Percentiles rank a stretch among this genome's conserved stretches.
These are phyloP conservation scores for Phialocephala subalpina DNA, from an alignment of 2,329 filamentous ascomycete species.

Conservation along the genomic window DNA sequence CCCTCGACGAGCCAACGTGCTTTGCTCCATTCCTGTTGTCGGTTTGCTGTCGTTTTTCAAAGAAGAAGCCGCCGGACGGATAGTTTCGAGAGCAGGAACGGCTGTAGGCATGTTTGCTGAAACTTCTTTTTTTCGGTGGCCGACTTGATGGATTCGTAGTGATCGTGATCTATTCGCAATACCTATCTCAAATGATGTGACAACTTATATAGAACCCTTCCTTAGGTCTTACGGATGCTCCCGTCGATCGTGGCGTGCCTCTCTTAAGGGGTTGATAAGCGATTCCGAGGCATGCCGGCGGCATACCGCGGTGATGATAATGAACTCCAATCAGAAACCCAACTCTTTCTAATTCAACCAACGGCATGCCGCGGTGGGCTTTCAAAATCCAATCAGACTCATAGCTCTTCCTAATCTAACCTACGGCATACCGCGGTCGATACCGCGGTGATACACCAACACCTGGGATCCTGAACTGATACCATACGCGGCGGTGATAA, in stretches of 20 bases:
- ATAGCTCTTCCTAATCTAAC: constrained; percentile 8
- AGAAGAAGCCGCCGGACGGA: neutral
- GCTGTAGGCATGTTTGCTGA: constrained; percentile 16
- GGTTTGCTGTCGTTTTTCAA: constrained; percentile 8
- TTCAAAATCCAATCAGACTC: constrained; percentile 11
- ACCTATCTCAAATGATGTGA: constrained; percentile 11
- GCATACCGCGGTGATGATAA: constrained; percentile 8
- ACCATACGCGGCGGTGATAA: constrained; percentile 14
- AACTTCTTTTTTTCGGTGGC: neutral
- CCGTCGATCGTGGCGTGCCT: neutral
- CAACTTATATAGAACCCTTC: constrained; percentile 10
- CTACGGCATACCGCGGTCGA: constrained; percentile 23
- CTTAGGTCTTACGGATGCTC: neutral
- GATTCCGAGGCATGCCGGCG: constrained; percentile 13
- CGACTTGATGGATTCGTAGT: neutral
- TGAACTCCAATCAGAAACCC: constrained; percentile 4
- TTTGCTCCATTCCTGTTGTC: constrained; percentile 45
- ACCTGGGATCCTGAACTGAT: neutral
- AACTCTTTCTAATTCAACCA: neutral
- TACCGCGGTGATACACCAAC: constrained; percentile 14
- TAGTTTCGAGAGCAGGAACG: neutral
- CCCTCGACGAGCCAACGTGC: constrained; percentile 51
- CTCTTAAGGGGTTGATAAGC: neutral
- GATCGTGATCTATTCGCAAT: constrained; percentile 10
- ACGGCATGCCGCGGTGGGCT: constrained; percentile 8